Evolutionary conservation across 129 eudicot genomes (phyloP).

Genomic region (Apium graveolens): DNA sequence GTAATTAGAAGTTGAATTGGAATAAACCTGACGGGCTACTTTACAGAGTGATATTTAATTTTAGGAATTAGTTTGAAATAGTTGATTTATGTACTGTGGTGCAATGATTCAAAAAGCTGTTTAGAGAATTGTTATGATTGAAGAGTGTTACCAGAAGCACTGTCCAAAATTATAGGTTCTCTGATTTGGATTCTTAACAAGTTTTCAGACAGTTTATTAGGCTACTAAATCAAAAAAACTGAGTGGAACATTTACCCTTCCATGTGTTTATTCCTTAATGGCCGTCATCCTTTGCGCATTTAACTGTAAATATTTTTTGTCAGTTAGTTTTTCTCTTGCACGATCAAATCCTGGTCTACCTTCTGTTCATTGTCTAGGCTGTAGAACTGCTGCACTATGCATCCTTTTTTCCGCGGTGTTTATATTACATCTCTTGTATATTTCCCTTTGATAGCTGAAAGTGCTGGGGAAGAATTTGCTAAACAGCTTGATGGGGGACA

Average conservation of each 20-base stretch:
- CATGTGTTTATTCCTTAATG: background rate
- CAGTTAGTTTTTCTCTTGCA: background rate
- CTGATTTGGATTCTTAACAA: background rate
- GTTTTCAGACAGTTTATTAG: background rate
- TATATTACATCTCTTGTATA: background rate
- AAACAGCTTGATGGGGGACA: slow-evolving; percentile 77
- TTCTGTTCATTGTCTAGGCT: background rate
- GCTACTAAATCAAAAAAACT: background rate
- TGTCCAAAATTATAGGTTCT: background rate
- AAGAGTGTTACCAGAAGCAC: background rate
- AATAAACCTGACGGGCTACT: background rate
- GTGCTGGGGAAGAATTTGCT: slow-evolving; percentile 64
- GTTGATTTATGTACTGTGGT: background rate
- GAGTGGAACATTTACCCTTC: background rate
- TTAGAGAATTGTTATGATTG: background rate
- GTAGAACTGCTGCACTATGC: background rate
- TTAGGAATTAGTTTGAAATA: background rate
- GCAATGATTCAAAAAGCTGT: background rate
- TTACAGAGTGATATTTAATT: background rate
- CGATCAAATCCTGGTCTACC: background rate
- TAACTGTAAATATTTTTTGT: background rate
- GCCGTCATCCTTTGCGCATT: background rate
- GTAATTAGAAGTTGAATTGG: background rate
- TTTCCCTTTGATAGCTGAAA: slow-evolving; percentile 34
- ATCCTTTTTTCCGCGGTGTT: background rate